Evolutionary conservation across 495 filamentous ascomycete genomes (phyloP), one percentile per base, ranked within the genome.

Genomic region (Margaritispora aquatica): DNA sequence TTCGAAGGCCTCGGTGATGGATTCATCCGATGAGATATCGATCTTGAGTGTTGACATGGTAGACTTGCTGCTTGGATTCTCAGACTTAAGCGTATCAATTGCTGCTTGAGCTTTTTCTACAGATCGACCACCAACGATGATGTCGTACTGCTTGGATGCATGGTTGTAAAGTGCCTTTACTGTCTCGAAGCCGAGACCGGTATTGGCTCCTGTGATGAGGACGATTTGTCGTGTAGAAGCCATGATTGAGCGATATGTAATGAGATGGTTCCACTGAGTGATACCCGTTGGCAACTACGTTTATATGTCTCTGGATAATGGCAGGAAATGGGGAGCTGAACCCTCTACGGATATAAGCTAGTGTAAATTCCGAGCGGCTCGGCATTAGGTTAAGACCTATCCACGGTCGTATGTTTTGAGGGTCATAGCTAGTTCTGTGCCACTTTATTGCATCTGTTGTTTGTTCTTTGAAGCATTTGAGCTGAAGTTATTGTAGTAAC

Each of bases 181-280:
- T 4, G 69, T 75, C 58, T 82, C 72, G 29, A 73, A 73, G 8
- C 81, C 80, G 38, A 83, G 69, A 19, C 80, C 79, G 5, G 75
- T 76, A 63, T 82, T 82, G 29, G 70, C 68, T 27, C 71, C 71
- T 26, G 73, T 75, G 55, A 75, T 63, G 29, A 75, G 62, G 26
- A 75, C 44, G 34, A 75, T 48, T 24, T 53, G 69, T 57, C 71
- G 20, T 24, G 21, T 68, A 11, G 23, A 23, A 52, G 71, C 64
- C 41, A 64, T 73, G 52, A 34, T 46, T 58, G 20, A 15, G 10
- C n/a, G n/a, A n/a, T n/a, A n/a, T n/a, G n/a, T n/a, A n/a, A n/a
- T n/a, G n/a, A n/a, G n/a, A n/a, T n/a, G n/a, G n/a, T n/a, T n/a
- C n/a, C n/a, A n/a, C n/a, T n/a, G n/a, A n/a, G n/a, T n/a, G n/a